These are phyloP conservation scores for Melanogaster broomeanus DNA, from an alignment of 768 basidiomycete species.

Conservation along the genomic window DNA sequence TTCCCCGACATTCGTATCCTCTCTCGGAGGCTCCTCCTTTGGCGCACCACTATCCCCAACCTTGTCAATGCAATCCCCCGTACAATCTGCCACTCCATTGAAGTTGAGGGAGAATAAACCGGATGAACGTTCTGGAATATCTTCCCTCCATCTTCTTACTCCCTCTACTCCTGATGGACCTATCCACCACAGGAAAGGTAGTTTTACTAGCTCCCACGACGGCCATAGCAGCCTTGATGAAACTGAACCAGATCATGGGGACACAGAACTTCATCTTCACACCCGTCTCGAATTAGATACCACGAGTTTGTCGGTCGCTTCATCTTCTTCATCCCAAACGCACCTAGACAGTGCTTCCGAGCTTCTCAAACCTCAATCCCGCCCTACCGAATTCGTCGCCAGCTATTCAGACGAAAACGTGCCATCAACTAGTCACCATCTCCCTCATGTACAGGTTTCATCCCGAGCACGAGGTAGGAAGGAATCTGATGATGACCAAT, in stretches of 20 bases:
- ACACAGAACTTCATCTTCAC: slow-evolving; percentile 28
- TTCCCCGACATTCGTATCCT: slow-evolving; percentile 36
- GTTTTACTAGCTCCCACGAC: slow-evolving; percentile 46
- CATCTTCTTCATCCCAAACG: slow-evolving; percentile 38
- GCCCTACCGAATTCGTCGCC: slow-evolving; percentile 6
- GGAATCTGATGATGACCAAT: slow-evolving; percentile 21
- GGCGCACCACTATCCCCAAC: slow-evolving; percentile 73
- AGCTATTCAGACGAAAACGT: slow-evolving; percentile 6
- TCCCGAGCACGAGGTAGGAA: slow-evolving; percentile 25
- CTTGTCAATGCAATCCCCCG: slow-evolving; percentile 63
- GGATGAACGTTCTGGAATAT: slow-evolving; percentile 51
- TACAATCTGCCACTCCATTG: slow-evolving; percentile 56
- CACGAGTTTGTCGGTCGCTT: slow-evolving; percentile 34
- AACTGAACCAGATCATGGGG: slow-evolving; percentile 50
- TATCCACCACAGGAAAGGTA: slow-evolving; percentile 55
- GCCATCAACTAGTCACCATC: neutral
- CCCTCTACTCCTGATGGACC: slow-evolving; percentile 35
- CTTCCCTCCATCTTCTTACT: slow-evolving; percentile 52
- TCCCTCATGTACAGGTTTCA: slow-evolving; percentile 15
- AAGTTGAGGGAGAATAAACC: slow-evolving; percentile 72
- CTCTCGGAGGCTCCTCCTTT: slow-evolving; percentile 43
- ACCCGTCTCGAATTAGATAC: slow-evolving; percentile 34
- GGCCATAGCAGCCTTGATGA: slow-evolving; percentile 40
- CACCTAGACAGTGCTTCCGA: slow-evolving; percentile 41
- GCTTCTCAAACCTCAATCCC: slow-evolving; percentile 21